Conservation (phyloP, 257 asterid genomes). For the Solanum sejunctum region DNA sequence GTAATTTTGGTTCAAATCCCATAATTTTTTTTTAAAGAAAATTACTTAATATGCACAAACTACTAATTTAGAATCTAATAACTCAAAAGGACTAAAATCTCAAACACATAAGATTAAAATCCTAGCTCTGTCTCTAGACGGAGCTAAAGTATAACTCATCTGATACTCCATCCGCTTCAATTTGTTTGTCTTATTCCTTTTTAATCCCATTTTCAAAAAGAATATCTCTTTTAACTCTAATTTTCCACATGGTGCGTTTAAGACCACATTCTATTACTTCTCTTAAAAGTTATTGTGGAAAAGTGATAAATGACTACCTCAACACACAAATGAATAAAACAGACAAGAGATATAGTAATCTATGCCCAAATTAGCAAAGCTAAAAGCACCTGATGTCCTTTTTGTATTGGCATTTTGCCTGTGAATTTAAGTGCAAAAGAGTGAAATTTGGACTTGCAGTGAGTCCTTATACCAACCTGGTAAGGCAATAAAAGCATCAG, state of each 20-base stretch:
- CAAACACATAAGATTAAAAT: not conserved
- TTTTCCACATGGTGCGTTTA: not conserved
- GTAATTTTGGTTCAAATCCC: not conserved
- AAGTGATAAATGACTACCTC: not conserved
- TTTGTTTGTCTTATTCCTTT: not conserved
- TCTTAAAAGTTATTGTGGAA: not conserved
- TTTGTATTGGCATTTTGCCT: not conserved
- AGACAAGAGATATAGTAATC: not conserved
- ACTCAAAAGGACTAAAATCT: not conserved
- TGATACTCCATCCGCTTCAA: not conserved
- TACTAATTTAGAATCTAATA: too few species aligned
- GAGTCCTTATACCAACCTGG: constrained; percentile 55
- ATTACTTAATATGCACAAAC: not conserved
- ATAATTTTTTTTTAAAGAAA: not conserved
- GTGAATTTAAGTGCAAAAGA: constrained; percentile 4
- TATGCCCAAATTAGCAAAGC: constrained; percentile 3
- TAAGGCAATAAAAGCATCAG: constrained; percentile 98
- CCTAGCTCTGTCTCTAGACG: not conserved
- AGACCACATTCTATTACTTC: not conserved
- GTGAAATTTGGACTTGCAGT: not conserved
- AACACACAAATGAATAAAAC: not conserved
- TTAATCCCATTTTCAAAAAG: not conserved
- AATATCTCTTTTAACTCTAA: not conserved
- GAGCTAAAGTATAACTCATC: not conserved
- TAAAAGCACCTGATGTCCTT: not conserved